Percentiles rank a stretch among this genome's conserved stretches.
phyloP scores from a whole-genome alignment of 129 eudicot species.

The Dittrichia graveolens region DNA sequence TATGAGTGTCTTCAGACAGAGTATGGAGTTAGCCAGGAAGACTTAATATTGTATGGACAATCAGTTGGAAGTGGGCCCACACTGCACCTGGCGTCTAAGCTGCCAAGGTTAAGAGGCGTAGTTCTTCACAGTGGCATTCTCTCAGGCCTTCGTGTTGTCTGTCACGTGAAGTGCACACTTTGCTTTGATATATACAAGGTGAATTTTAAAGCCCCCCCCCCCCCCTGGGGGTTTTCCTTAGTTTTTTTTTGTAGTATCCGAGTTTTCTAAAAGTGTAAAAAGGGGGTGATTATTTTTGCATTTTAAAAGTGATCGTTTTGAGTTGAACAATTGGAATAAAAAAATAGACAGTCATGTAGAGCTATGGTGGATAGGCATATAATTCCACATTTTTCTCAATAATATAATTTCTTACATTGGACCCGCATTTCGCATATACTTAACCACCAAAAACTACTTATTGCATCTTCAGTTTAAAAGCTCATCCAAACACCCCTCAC shows the following conservation, averaged over 20 bases:
- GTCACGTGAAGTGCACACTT: constrained; percentile 74
- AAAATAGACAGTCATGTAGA: not conserved
- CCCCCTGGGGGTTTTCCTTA: not conserved
- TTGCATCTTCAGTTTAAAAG: no score
- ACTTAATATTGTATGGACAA: constrained; percentile 83
- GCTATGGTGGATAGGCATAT: no score
- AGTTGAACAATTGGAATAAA: not conserved
- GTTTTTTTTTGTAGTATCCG: not conserved
- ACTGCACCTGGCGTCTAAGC: constrained; percentile 80
- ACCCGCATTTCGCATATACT: no score
- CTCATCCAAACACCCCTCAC: no score
- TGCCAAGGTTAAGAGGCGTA: constrained; percentile 93
- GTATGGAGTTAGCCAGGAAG: constrained; percentile 91
- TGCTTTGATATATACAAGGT: constrained; percentile 92
- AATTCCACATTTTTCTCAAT: no score
- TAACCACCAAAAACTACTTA: no score
- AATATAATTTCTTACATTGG: no score
- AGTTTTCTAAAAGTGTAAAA: not conserved
- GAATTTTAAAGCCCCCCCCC: constrained; percentile 4
- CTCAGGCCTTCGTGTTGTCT: constrained; percentile 95
- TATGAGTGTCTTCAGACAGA: constrained; percentile 90
- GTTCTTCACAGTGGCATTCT: constrained; percentile 98
- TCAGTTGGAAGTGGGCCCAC: constrained; percentile 99
- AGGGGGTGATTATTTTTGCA: not conserved
- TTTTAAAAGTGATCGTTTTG: not conserved